phyloP scores from a whole-genome alignment of 2,329 filamentous ascomycete species.

The Xylogone sp. region DNA sequence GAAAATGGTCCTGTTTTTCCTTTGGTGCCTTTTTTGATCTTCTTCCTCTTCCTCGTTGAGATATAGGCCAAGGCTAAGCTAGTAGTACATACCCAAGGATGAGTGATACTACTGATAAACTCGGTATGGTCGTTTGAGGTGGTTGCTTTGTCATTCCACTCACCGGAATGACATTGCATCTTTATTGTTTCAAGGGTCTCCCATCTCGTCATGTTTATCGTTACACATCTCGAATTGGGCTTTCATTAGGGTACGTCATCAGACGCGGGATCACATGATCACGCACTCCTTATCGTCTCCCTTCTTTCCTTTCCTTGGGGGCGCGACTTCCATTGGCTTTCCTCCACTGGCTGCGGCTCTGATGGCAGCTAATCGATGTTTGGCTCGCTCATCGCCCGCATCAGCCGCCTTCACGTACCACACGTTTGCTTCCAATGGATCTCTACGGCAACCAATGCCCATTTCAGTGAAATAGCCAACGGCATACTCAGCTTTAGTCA shows the following conservation, averaged over 20 bases:
- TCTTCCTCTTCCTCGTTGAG: neutral
- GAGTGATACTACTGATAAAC: too few relatives aligned
- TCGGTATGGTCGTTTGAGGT: too few relatives aligned
- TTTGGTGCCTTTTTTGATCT: neutral
- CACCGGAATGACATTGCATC: too few relatives aligned
- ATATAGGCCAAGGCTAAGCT: too few relatives aligned
- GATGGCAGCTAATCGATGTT: slow-evolving; percentile 81
- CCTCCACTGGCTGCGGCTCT: slow-evolving; percentile 66
- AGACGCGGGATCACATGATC: slow-evolving; percentile 14
- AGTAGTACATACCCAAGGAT: too few relatives aligned
- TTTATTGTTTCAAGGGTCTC: too few relatives aligned
- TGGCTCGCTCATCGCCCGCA: slow-evolving; percentile 84
- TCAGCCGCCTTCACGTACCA: slow-evolving; percentile 98
- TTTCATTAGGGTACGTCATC: too few relatives aligned
- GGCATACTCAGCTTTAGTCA: slow-evolving; percentile 77
- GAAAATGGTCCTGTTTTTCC: neutral
- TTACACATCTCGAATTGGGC: neutral
- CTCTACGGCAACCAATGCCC: slow-evolving; percentile 92
- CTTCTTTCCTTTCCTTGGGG: slow-evolving; percentile 21
- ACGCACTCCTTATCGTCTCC: slow-evolving; percentile 22
- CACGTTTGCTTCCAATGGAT: slow-evolving; percentile 94
- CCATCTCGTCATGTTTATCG: neutral
- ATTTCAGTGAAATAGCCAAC: slow-evolving; percentile 97
- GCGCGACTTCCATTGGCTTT: slow-evolving; percentile 25
- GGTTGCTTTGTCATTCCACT: too few relatives aligned